These are phyloP conservation scores for Leucoagaricus sp. DNA, from an alignment of 1,284 basidiomycete species.

Conservation along the genomic window DNA sequence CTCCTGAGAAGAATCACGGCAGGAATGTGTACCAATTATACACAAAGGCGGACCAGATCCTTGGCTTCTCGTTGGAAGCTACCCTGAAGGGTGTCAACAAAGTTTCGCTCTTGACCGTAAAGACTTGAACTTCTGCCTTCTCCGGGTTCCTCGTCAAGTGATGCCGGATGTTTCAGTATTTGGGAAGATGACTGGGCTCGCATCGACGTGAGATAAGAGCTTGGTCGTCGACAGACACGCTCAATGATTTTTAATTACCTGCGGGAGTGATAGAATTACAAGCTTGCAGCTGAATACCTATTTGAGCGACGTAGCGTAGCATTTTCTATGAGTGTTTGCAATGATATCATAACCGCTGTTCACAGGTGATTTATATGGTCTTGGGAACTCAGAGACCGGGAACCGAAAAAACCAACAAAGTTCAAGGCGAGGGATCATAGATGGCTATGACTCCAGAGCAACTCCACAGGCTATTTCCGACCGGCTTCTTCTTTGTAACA, in stretches of 20 bases:
- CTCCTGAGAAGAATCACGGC: neutral
- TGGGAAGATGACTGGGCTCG: neutral
- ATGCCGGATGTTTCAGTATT: neutral
- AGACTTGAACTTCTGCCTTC: neutral
- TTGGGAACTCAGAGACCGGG: no score
- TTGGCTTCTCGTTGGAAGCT: neutral
- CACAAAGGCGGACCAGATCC: neutral
- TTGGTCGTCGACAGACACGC: no score
- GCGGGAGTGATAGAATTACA: no score
- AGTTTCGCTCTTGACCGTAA: neutral
- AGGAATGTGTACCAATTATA: neutral
- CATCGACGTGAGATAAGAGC: no score
- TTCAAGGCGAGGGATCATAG: neutral
- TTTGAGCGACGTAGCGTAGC: no score
- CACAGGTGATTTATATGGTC: no score
- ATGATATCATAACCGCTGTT: no score
- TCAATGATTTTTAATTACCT: neutral
- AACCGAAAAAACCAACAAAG: neutral
- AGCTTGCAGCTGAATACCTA: no score
- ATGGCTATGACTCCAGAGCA: neutral
- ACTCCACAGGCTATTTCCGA: conserved; percentile 4
- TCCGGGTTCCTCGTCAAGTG: neutral
- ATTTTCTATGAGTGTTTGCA: no score
- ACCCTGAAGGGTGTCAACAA: neutral
- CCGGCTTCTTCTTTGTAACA: neutral